phyloP scores from a whole-genome alignment of 306 rosid species.

The Ochetophila trinervis region DNA sequence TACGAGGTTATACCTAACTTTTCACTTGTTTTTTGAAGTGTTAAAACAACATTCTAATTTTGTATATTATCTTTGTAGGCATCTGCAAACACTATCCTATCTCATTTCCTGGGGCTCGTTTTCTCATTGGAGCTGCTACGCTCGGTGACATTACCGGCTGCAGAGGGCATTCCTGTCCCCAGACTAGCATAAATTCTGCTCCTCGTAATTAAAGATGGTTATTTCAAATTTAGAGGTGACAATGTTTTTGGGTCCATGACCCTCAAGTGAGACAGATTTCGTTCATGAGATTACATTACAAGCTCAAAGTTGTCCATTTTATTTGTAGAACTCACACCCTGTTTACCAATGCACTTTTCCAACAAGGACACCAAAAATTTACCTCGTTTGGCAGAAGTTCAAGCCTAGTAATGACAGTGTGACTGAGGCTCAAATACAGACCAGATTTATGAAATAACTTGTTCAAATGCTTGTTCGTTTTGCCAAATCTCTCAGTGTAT shows the following conservation, averaged over 20 bases:
- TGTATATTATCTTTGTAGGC: constrained; percentile 48
- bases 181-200: constrained; percentile 51
- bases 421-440: too few relatives aligned
- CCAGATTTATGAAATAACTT: too few relatives aligned
- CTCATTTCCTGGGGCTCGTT: constrained; percentile 89
- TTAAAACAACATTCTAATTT: not conserved
- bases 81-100: constrained; percentile 90
- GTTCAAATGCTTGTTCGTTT: too few relatives aligned
- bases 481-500: too few relatives aligned
- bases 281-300: not conserved
- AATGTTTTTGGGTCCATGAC: constrained; percentile 3
- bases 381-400: not conserved
- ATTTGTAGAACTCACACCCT: not conserved
- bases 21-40: too few relatives aligned
- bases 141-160: constrained; percentile 68
- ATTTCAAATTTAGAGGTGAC: not conserved
- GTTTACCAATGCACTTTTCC: not conserved
- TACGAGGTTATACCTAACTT: too few relatives aligned
- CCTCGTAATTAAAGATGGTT: constrained; percentile 1
- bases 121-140: constrained; percentile 88
- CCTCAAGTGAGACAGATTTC: not conserved
- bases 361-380: not conserved
- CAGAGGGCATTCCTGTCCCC: constrained; percentile 55
- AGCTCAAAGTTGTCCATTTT: constrained; percentile 6
- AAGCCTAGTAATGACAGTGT: not conserved